Evolutionary conservation across 164 flowering plant species (phyloP), one percentile per base, ranked within the genome.

Genomic region (Brasenia schreberi): DNA sequence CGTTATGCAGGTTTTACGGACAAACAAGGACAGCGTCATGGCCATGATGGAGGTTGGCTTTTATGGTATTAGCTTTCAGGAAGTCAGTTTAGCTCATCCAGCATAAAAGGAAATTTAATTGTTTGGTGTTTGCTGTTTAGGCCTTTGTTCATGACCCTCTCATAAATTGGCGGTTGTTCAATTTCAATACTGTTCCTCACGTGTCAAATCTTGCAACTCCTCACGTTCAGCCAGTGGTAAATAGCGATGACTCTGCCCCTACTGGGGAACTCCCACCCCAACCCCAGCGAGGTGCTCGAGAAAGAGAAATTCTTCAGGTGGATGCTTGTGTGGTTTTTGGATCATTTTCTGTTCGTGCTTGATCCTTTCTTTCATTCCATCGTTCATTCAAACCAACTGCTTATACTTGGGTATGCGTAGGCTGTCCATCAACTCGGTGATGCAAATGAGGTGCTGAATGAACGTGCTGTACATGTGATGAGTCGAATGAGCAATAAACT

Each of bases 31-130:
- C 44, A 92, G 99, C 73, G 97, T 95, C 68, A 95, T 92, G 99
- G 99, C 99, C 19, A 92, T 95, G 99, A 95, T 95, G 99, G 99
- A 95, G 99, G 99, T 91, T 83, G 4, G 17, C n/a, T 6, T n/a
- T 9, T 11, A 3, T 16, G 17, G 5, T 5, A 43, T 10, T 5
- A 4, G 16, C 19, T 16, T 64, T 18, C 63, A 60, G n/a, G n/a
- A 9, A 60, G 16, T 60, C n/a, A 18, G 19, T 60, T 17, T n/a
- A n/a, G n/a, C n/a, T 60, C 3, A 60, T 60, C n/a, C n/a, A 9
- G 63, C 9, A 60, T 1, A 64, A 5, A n/a, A 64, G 16, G n/a
- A 17, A 18, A 18, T 19, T 6, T 9, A 60, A 6, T 17, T 60
- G 63, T 7, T 60, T 53, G 62, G 7, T 27, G 12, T 7, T 66